These are phyloP conservation scores for Sutorius australiensis DNA, from an alignment of 768 basidiomycete species.

Conservation along the genomic window DNA sequence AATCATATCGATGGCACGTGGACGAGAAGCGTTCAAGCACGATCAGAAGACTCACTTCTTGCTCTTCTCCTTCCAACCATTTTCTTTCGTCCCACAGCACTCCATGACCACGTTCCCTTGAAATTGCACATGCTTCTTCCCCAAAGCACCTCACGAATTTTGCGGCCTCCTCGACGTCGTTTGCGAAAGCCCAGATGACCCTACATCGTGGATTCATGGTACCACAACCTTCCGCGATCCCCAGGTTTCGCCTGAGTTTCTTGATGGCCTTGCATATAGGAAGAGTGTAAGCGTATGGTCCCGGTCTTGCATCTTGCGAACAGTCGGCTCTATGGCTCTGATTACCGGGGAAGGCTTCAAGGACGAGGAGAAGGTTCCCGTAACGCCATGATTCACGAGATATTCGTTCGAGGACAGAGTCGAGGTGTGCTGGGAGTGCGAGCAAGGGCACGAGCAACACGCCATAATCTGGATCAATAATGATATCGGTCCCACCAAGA, in stretches of 20 bases:
- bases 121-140: slow-evolving; percentile 48
- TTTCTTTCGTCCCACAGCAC: slow-evolving; percentile 54
- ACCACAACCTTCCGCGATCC: slow-evolving; percentile 57
- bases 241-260: slow-evolving; percentile 60
- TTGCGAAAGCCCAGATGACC: slow-evolving; percentile 61
- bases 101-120: slow-evolving; percentile 35
- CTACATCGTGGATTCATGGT: slow-evolving; percentile 42
- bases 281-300: slow-evolving; percentile 52
- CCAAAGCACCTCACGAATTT: slow-evolving; percentile 53
- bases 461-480: slow-evolving; percentile 60
- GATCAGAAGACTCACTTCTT: slow-evolving; percentile 40
- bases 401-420: slow-evolving; percentile 42
- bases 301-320: slow-evolving; percentile 5
- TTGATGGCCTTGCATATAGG: slow-evolving; percentile 68
- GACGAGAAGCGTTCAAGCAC: slow-evolving; percentile 1
- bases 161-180: slow-evolving; percentile 56
- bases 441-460: slow-evolving; percentile 47
- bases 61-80: slow-evolving; percentile 59
- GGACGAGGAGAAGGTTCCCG: slow-evolving; percentile 49
- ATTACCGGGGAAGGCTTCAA: slow-evolving; percentile 62
- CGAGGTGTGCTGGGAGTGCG: slow-evolving; percentile 47
- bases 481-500: slow-evolving; percentile 59
- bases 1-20: slow-evolving; percentile 15
- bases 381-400: slow-evolving; percentile 63
- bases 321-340: slow-evolving; percentile 29